These are phyloP conservation scores for Coemansia sp. DNA, from an alignment of 192 early-diverging fungal genomes.

Conservation along the genomic window DNA sequence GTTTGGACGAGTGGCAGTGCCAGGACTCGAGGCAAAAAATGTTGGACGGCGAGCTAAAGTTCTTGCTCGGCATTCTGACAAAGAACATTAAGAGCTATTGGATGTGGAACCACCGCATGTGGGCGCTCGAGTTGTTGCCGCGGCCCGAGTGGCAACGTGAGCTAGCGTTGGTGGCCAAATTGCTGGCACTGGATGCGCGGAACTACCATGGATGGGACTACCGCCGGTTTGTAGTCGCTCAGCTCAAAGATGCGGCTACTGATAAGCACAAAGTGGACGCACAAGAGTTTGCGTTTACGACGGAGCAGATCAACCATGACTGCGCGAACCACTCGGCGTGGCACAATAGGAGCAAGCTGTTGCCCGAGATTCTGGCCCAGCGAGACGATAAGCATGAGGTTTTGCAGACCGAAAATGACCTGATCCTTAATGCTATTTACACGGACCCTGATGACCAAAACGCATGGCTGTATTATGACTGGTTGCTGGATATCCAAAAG, in stretches of 20 bases:
- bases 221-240: constrained; percentile 78
- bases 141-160: constrained; percentile 77
- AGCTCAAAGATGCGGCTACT: constrained; percentile 18
- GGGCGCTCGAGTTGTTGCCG: constrained; percentile 79
- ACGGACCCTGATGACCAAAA: constrained; percentile 97
- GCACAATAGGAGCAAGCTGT: constrained; percentile 88
- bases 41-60: constrained; percentile 66
- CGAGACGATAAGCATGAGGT: constrained; percentile 3
- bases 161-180: constrained; percentile 69
- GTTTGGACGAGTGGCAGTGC: constrained; percentile 21
- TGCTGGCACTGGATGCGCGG: constrained; percentile 84
- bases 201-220: constrained; percentile 99
- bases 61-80: constrained; percentile 69
- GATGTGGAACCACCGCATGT: constrained; percentile 95
- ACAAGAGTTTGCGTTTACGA: constrained; percentile 85
- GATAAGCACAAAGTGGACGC: constrained; percentile 15
- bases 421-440: constrained; percentile 88
- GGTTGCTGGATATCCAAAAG: constrained; percentile 70
- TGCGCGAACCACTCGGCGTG: constrained; percentile 99
- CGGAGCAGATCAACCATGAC: constrained; percentile 83
- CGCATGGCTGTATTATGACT: constrained; percentile 96
- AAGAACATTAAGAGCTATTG: constrained; percentile 95
- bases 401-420: constrained; percentile 66
- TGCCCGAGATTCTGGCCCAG: constrained; percentile 46
- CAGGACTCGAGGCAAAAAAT: constrained; percentile 8